Evolutionary conservation across 345 rosid species (phyloP).

Genomic region (Nephelium lappaceum): DNA sequence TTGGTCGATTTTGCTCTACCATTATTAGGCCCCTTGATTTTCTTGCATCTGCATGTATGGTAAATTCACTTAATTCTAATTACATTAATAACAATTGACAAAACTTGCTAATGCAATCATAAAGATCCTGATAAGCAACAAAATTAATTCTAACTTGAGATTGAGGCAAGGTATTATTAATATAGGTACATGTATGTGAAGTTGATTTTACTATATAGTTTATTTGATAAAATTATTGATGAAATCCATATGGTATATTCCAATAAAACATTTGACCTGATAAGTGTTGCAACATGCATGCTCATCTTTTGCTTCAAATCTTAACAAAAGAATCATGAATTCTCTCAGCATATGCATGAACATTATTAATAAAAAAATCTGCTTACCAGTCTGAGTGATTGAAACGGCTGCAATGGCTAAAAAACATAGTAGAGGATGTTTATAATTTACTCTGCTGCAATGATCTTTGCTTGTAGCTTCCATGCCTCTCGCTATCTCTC

Average conservation of each 20-base stretch:
- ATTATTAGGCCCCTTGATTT: conserved; percentile 21
- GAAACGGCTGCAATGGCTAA: conserved; percentile 34
- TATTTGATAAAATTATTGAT: no score
- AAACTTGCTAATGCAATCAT: neutral
- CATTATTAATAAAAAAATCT: neutral
- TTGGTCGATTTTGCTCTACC: conserved; percentile 27
- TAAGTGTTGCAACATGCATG: no score
- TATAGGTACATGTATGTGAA: no score
- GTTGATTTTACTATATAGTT: no score
- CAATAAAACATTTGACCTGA: neutral
- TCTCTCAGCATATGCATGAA: no score
- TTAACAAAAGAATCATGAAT: no score
- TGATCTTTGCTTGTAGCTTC: conserved; percentile 25
- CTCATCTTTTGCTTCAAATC: no score
- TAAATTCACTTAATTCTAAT: no score
- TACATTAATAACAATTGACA: no score
- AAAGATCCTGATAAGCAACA: neutral
- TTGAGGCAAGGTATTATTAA: no score
- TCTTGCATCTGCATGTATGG: conserved; percentile 36
- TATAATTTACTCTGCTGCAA: conserved; percentile 20
- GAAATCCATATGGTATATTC: neutral
- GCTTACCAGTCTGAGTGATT: conserved; percentile 52
- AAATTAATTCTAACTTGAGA: neutral
- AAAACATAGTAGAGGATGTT: conserved; percentile 32
- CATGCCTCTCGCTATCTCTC: conserved; percentile 29